phyloP scores from a whole-genome alignment of 2,329 filamentous ascomycete genomes.

The Aspergillus pseudoviridinutans region DNA sequence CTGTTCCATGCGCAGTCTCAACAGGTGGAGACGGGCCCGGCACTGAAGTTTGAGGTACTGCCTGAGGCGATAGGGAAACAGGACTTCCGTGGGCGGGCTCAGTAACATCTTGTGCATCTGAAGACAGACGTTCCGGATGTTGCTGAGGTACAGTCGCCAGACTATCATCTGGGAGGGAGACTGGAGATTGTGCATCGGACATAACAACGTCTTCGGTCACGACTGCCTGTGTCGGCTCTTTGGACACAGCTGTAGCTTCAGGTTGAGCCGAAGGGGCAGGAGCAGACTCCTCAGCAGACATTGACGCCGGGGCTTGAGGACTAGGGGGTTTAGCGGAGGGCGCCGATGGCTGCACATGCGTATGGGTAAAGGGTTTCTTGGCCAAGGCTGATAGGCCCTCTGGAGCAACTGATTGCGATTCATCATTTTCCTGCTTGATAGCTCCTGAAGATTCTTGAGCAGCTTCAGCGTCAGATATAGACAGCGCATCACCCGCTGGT shows the following conservation, averaged over 20 bases:
- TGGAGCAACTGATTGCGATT: slow-evolving; percentile 1
- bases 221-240: slow-evolving; percentile 1
- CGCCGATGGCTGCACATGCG: slow-evolving; percentile 2
- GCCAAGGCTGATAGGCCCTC: background rate
- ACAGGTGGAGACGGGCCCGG: background rate
- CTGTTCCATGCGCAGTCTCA: background rate
- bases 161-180: background rate
- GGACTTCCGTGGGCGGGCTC: slow-evolving; percentile 1
- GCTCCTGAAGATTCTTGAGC: slow-evolving; percentile 7
- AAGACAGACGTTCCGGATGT: background rate
- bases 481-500: slow-evolving; percentile 12
- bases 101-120: background rate
- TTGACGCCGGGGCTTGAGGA: slow-evolving; percentile 1
- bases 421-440: slow-evolving; percentile 1
- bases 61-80: slow-evolving; percentile 2
- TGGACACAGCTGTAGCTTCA: background rate
- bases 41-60: background rate
- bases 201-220: slow-evolving; percentile 15
- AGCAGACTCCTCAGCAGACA: background rate
- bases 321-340: background rate
- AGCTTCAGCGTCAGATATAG: background rate
- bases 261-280: background rate
- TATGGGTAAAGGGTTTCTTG: slow-evolving; percentile 1
- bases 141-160: slow-evolving; percentile 2
- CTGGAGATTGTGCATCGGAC: slow-evolving; percentile 8